Evolutionary conservation across 1,284 basidiomycete species (phyloP).

Genomic region (Melampsora larici-populina): DNA sequence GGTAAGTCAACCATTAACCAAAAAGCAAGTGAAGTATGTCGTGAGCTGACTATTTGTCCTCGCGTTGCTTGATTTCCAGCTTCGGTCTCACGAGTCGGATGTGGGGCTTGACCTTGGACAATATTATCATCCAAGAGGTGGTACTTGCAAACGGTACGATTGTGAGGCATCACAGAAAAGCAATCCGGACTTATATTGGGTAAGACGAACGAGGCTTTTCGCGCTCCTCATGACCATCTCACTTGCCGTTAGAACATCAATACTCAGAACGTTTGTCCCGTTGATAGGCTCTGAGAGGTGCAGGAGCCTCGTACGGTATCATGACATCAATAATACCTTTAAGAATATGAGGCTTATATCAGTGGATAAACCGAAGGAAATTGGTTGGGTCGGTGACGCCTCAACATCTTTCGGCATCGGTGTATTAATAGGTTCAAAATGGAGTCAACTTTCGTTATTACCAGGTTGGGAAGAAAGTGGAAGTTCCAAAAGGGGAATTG

Average conservation of each 20-base stretch:
- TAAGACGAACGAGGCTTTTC: slow-evolving; percentile 9
- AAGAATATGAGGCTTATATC: slow-evolving; percentile 6
- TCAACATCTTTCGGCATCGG: slow-evolving; percentile 7
- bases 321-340: background rate
- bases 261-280: too few relatives aligned
- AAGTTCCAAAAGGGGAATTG: background rate
- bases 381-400: slow-evolving; percentile 11
- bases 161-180: slow-evolving; percentile 43
- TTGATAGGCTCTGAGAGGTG: too few relatives aligned
- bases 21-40: too few relatives aligned
- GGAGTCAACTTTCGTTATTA: background rate
- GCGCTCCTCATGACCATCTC: too few relatives aligned
- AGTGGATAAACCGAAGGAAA: background rate
- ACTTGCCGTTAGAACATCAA: too few relatives aligned
- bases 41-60: too few relatives aligned
- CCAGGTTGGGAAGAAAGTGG: too few relatives aligned
- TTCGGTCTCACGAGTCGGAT: slow-evolving; percentile 49
- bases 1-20: too few relatives aligned
- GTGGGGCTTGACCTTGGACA: slow-evolving; percentile 54
- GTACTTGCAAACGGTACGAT: slow-evolving; percentile 53
- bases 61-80: slow-evolving; percentile 44
- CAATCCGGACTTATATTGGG: slow-evolving; percentile 47
- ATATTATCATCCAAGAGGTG: slow-evolving; percentile 51
- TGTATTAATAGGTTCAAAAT: background rate
- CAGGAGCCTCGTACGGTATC: too few relatives aligned